Conservation (phyloP, 768 basidiomycete genomes). For the Agaricus blazei region DNA sequence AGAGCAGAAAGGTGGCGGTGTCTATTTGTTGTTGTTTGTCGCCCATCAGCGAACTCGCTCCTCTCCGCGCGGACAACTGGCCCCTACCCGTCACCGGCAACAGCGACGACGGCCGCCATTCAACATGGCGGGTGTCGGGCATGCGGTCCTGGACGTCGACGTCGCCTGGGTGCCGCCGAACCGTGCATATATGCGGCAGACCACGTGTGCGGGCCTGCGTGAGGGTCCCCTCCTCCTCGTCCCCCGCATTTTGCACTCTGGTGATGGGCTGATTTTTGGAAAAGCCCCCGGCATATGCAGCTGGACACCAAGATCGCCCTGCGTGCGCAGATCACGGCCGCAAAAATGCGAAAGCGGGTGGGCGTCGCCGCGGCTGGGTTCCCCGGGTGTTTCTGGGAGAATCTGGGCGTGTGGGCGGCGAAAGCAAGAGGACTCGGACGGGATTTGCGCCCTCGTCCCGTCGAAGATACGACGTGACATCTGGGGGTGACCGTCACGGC, state of each 20-base stretch:
- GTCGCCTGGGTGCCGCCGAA: not conserved
- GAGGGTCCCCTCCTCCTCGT: not conserved
- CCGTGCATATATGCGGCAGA: not conserved
- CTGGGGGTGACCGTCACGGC: conserved; percentile 5
- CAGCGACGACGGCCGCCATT: not conserved
- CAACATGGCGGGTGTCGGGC: not conserved
- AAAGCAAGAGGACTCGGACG: conserved; percentile 8
- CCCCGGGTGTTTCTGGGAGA: not conserved
- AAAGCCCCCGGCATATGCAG: not conserved
- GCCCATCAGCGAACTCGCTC: not conserved
- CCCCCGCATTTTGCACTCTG: not conserved
- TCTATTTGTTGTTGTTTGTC: conserved; percentile 21
- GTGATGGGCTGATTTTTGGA: not conserved
- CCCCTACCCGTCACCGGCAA: not conserved
- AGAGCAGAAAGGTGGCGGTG: conserved; percentile 20
- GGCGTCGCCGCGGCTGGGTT: not conserved
- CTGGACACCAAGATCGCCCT: not conserved
- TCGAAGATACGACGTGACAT: conserved; percentile 10
- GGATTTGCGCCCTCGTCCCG: conserved; percentile 3
- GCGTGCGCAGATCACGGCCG: not conserved
- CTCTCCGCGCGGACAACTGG: not conserved
- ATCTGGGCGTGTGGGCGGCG: conserved; percentile 7
- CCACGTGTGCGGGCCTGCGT: conserved; percentile 1
- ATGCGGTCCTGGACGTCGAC: not conserved
- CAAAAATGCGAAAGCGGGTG: not conserved